Evolutionary conservation across 192 early-diverging fungal genomes (phyloP), one percentile per base, ranked within the genome.

Genomic region (Allomyces macrogynus): DNA sequence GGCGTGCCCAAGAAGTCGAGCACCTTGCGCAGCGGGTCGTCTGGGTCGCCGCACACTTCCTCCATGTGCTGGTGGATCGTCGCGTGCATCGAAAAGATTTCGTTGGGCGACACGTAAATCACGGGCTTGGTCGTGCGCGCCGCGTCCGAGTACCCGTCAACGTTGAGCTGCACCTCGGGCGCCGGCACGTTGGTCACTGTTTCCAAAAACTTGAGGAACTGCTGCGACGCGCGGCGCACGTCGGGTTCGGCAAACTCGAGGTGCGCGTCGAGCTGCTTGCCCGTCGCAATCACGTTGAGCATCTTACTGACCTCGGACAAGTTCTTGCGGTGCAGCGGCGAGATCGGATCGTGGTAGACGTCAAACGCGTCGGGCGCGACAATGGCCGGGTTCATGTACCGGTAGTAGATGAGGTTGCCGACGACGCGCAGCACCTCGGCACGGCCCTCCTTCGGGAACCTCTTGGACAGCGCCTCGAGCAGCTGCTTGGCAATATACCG

Each of bases 381-480:
- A 66, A 99, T 96, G 5, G 89, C 95, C 23, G 97, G 97, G 75
- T 92, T 98, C 71, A 99, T 88, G 75, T 97, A 99, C 43, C 93
- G 86, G 74, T 99, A 98, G 78, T 95, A 99, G 24, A 99, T 84
- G 67, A 98, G 75, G 66, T 99, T 89, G 4, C 95, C 93, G 32
- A 99, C 84, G 40, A 93, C 80, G 69, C 87, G 89, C 63, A 86
- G 83, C 61, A 98, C 87, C 64, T 88, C 86, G 26, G 80, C 80
- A 63, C 90, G 87, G 11, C 81, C 72, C 69, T 90, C 84, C 0
- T 84, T 75, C 0, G 86, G 87, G 81, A 97, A 99, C 68, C 92
- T 90, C 26, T 74, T 77, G 27, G 79, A 75, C 69, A 98, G 78
- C 7, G 82, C 80, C 7, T 83, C 77, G 62, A 86, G 81, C 54